Evolutionary conservation across 1,284 basidiomycete species (phyloP), one percentile per base, ranked within the genome.

Genomic region (Ustilago cynodontis): DNA sequence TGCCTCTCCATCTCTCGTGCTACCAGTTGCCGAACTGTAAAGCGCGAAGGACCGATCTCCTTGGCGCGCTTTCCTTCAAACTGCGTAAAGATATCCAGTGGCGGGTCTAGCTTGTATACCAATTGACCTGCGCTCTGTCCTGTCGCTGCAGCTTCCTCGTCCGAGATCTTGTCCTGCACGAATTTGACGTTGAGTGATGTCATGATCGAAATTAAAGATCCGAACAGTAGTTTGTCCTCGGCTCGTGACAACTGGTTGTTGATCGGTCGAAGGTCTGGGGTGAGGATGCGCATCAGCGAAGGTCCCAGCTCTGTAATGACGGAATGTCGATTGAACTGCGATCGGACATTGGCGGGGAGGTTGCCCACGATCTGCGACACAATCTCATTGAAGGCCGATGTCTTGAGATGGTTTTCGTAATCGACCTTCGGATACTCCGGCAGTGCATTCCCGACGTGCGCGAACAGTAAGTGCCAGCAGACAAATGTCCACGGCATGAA

Each of bases 81-180:
- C 26, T 94, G 95, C 54, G 96, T 90, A 85, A 98, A 98, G 31
- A 95, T 93, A 85, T 99, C 97, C 66, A 99, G 91, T 2, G 95
- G 92, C n/a, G 97, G 97, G 77, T 99, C 95, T 35, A 99, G 90
- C 59, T 94, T 90, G 88, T 96, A 98, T 62, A 93, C 90, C 45
- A 95, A 87, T 82, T 94, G 93, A 0, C 96, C 96, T 9, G 75
- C 70, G 22, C 56, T 58, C 49, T 66, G 72, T 2, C 72, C 72
- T 11, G 66, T 61, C 11, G 28, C 64, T 2, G 65, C 67, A 13
- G 68, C 73, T 29, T 77, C 83, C 76, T 98, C 95, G 78, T 98
- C 95, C 28, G 89, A 89, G 58, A 76, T 68, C 85, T 92, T 92
- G 86, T 98, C 95, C 85, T 93, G 93, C 49, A 94, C 89, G 86